Evolutionary conservation across 495 filamentous ascomycete species (phyloP).

Genomic region (Daldinia grandis): DNA sequence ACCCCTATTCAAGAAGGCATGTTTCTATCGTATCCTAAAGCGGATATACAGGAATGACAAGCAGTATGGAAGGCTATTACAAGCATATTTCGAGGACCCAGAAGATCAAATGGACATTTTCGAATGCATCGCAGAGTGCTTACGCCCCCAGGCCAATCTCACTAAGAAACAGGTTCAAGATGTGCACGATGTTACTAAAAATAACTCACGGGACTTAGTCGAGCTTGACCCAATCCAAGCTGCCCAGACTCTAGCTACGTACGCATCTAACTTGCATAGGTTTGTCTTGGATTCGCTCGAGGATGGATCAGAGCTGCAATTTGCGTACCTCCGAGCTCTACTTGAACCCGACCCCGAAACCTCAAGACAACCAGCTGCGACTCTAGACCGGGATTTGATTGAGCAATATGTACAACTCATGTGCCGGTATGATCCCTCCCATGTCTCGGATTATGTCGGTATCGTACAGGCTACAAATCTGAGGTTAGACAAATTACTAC

Average conservation of each 20-base stretch:
- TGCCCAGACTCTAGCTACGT: slow-evolving; percentile 72
- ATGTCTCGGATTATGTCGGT: slow-evolving; percentile 87
- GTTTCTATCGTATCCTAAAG: slow-evolving; percentile 94
- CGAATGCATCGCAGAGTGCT: slow-evolving; percentile 79
- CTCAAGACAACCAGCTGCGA: slow-evolving; percentile 47
- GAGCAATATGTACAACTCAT: slow-evolving; percentile 91
- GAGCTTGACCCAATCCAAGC: slow-evolving; percentile 72
- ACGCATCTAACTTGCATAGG: slow-evolving; percentile 76
- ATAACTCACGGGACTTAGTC: slow-evolving; percentile 72
- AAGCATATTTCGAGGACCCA: slow-evolving; percentile 86
- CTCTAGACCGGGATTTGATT: slow-evolving; percentile 63
- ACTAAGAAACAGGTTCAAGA: slow-evolving; percentile 78
- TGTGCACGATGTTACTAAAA: slow-evolving; percentile 74
- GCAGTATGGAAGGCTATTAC: slow-evolving; percentile 78
- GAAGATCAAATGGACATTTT: slow-evolving; percentile 78
- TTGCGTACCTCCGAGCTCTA: slow-evolving; percentile 78
- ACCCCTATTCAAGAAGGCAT: slow-evolving; percentile 77
- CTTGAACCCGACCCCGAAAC: slow-evolving; percentile 71
- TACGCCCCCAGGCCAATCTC: slow-evolving; percentile 74
- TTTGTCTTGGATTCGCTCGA: slow-evolving; percentile 71
- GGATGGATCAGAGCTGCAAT: slow-evolving; percentile 71
- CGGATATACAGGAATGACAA: slow-evolving; percentile 83
- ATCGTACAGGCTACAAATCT: slow-evolving; percentile 80
- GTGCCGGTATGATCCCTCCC: slow-evolving; percentile 80
- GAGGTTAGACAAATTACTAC: slow-evolving; percentile 80